Evolutionary conservation across 1,284 basidiomycete genomes (phyloP), one percentile per base, ranked within the genome.

Genomic region (Xanthoconium separans): DNA sequence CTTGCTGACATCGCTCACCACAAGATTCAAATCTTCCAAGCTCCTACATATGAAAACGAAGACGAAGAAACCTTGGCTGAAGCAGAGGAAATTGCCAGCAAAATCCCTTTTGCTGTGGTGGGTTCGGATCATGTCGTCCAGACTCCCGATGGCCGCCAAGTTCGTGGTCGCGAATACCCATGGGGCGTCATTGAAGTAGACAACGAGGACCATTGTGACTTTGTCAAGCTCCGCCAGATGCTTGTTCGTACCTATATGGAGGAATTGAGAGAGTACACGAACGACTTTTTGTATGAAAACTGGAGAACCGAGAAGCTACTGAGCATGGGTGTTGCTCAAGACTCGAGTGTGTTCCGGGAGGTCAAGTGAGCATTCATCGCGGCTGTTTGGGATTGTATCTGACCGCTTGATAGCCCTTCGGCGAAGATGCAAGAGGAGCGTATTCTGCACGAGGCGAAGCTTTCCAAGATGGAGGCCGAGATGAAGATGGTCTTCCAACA

Each of bases 401-500:
- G 48, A 57, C 54, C 8, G 27, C 12, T 51, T 58, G 51, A 40
- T 61, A 97, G 94, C 75, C 95, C 95, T 59, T 94, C 94, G 53
- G 90, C 90, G 58, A 91, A 95, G 73, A 85, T 94, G 78, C 93
- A 95, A 63, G 95, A 98, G 71, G 95, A 98, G 72, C 90, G 95
- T 55, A 80, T 91, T 51, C 75, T 95, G 69, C 93, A 96, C 73
- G 93, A 96, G 76, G 91, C 93, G 62, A 98, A 98, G 74, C 83
- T 98, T 56, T 84, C 91, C 56, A 98, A 98, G 87, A 98, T 98
- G 95, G 95, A 98, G 77, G 90, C 93, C 55, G 95, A 98, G 81
- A 96, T 97, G 94, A 95, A 95, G 83, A 92, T 94, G 90, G 95
- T 98, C 64, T 98, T 98, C 91, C 93, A 95, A 73, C 95, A 98